These are phyloP conservation scores for Babesia gibsoni DNA, from an alignment of 169 alveolate species.

Conservation along the genomic window DNA sequence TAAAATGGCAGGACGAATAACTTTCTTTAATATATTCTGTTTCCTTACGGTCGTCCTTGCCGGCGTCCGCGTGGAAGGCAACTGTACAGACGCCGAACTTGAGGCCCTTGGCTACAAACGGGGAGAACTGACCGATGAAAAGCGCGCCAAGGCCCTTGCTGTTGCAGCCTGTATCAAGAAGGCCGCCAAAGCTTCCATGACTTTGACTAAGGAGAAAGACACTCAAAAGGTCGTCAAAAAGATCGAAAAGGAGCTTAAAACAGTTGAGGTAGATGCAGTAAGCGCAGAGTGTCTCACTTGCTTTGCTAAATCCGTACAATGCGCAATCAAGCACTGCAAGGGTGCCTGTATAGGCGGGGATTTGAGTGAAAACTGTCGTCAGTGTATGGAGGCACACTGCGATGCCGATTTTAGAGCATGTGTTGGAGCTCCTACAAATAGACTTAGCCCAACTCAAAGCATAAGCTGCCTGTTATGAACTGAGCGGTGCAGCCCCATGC, in stretches of 20 bases:
- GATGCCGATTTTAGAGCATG: constrained; percentile 8
- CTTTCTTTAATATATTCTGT: not conserved
- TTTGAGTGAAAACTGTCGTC: constrained; percentile 8
- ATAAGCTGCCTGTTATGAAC: too few species aligned
- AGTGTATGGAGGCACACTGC: constrained; percentile 36
- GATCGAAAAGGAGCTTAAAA: not conserved
- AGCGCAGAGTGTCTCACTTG: constrained; percentile 17
- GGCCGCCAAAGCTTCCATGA: not conserved
- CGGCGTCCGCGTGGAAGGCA: constrained; percentile 12
- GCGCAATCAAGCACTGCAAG: constrained; percentile 36
- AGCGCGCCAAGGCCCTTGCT: not conserved
- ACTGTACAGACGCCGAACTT: constrained; percentile 36
- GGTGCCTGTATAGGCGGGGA: constrained; percentile 25
- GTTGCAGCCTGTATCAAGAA: constrained; percentile 1
- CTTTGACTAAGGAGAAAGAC: not conserved
- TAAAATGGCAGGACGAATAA: not conserved
- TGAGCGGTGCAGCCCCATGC: too few species aligned
- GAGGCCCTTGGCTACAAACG: constrained; percentile 19
- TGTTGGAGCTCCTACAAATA: constrained; percentile 25
- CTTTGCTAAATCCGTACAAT: constrained; percentile 25
- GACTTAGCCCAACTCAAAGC: too few species aligned
- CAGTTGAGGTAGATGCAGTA: constrained; percentile 7
- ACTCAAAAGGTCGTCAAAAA: not conserved
- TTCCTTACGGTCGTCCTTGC: not conserved
- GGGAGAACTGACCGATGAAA: not conserved